phyloP scores from a whole-genome alignment of 169 alveolate genomes.

The Eimeria mitis region DNA sequence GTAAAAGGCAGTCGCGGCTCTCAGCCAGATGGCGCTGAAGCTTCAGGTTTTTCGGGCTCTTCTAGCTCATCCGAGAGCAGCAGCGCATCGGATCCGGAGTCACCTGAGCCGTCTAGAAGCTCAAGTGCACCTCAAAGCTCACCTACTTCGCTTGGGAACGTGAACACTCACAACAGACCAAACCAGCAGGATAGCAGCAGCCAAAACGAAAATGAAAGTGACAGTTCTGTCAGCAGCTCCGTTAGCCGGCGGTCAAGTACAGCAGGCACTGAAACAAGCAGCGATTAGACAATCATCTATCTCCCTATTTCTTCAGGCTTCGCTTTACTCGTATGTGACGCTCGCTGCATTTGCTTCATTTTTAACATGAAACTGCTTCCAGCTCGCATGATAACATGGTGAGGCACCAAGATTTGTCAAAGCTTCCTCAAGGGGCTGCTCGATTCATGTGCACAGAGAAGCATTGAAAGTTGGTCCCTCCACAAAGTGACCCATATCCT shows the following conservation, averaged over 20 bases:
- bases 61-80: conserved; percentile 24
- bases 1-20: neutral
- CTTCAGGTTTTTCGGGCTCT: neutral
- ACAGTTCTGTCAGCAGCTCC: neutral
- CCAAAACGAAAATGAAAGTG: neutral
- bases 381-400: neutral
- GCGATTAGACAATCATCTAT: neutral
- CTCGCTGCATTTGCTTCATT: neutral
- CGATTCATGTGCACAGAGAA: neutral
- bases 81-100: neutral
- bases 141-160: neutral
- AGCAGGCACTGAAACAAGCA: conserved; percentile 8
- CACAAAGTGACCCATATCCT: neutral
- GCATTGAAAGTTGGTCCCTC: neutral
- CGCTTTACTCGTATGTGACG: neutral
- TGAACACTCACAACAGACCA: neutral
- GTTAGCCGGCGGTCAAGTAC: conserved; percentile 23
- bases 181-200: conserved; percentile 1
- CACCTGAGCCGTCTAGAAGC: neutral
- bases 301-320: neutral
- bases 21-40: neutral
- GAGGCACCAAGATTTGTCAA: neutral
- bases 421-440: neutral
- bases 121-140: conserved; percentile 1
- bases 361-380: neutral